Evolutionary conservation across 139 green algal species (phyloP), one percentile per base, ranked within the genome.

Genomic region (Chlorella sp.): DNA sequence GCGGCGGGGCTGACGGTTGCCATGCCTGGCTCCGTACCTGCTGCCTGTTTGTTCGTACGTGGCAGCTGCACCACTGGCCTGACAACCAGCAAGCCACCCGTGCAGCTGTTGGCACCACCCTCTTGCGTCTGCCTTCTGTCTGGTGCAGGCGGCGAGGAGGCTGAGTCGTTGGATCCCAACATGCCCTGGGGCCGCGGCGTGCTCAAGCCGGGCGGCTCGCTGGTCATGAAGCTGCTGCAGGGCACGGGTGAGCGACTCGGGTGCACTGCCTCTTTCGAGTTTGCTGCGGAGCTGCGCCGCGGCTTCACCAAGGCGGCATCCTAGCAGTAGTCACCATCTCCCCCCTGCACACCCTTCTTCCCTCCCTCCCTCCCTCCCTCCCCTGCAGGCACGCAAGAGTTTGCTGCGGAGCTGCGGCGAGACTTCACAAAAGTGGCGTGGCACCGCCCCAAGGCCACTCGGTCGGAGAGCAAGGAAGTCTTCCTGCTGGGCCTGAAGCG

Each of bases 181-280:
- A 20, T 60, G 55, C 60, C 70, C 44, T 63, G 80, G 72, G 25
- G 69, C 57, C 51, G 82, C 28, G 74, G 87, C 1, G 76, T 94
- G 36, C 84, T 96, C 28, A 87, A 81, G 65, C 89, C 93, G 1
- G 91, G 89, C 0, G 93, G 93, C 5, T 82, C 84, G 57, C 74
- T 97, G 23, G 92, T 97, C 0, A 94, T 97, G 89, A 97, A 97
- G 89, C 79, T 95, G 34, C 87, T 95, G n/a, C 82, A 93, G 82
- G 88, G 86, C 18, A 51, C 39, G 39, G 32, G 51, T 56, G 68
- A 28, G 68, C 0, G n/a, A n/a, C n/a, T n/a, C n/a, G n/a, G n/a
- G n/a, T n/a, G n/a, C n/a, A n/a, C n/a, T n/a, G n/a, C n/a, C n/a
- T n/a, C n/a, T 51, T 6, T 51, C 44, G 26, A 15, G 39, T 57